Percentiles rank a stretch among this genome's conserved stretches.
Conservation (phyloP, 2,329 filamentous ascomycete species). For the Penicillium sp. region DNA sequence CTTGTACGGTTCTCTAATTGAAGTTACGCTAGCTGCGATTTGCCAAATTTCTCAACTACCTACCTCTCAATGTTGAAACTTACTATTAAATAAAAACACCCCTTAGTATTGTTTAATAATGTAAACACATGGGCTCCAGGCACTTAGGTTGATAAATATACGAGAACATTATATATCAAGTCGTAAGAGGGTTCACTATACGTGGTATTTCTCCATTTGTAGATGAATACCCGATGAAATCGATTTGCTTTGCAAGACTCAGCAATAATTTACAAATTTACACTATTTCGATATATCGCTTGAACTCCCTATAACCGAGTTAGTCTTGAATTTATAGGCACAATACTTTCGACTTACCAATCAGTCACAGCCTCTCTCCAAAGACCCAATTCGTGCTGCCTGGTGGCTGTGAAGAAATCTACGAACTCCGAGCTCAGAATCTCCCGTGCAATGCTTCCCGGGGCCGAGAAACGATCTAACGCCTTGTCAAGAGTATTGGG, state of each 20-base stretch:
- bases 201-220: no score
- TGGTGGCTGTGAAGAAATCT: slow-evolving; percentile 88
- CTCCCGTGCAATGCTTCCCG: slow-evolving; percentile 81
- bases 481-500: slow-evolving; percentile 84
- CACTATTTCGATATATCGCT: slow-evolving; percentile 72
- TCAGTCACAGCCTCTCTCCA: slow-evolving; percentile 96
- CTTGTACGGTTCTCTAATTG: no score
- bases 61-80: no score
- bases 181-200: no score
- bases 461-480: slow-evolving; percentile 69
- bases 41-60: no score
- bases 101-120: no score
- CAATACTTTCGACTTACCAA: slow-evolving; percentile 63
- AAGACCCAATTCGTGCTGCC: slow-evolving; percentile 81
- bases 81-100: no score
- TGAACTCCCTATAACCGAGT: slow-evolving; percentile 60
- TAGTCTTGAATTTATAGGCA: background rate
- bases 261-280: slow-evolving; percentile 27
- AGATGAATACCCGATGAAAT: background rate
- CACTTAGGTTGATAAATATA: no score
- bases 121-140: no score
- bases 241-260: background rate
- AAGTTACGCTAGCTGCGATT: no score
- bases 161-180: no score
- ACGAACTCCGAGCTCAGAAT: slow-evolving; percentile 92